These are phyloP conservation scores for Schrenkiella parvula DNA, from an alignment of 345 rosid species.

Conservation along the genomic window DNA sequence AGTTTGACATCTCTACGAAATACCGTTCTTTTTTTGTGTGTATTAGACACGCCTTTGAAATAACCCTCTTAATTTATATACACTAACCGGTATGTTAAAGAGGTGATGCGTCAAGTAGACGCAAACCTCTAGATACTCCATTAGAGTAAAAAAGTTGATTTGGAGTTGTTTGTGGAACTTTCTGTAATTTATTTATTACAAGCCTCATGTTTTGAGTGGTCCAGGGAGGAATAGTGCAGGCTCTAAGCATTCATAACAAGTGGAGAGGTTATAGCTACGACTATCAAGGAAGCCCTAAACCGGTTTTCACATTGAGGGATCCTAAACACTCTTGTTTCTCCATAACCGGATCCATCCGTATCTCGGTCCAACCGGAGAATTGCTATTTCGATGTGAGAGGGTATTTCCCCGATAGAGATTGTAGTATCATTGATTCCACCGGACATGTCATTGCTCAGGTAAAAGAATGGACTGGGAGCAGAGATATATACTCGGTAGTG, in stretches of 20 bases:
- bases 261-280: constrained; percentile 69
- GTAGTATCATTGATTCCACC: constrained; percentile 45
- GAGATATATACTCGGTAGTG: constrained; percentile 60
- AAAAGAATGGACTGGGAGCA: constrained; percentile 41
- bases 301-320: constrained; percentile 66
- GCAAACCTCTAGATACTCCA: not conserved
- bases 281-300: constrained; percentile 56
- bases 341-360: constrained; percentile 39
- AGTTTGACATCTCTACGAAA: too few relatives aligned
- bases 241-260: constrained; percentile 55
- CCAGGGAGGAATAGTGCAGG: constrained; percentile 67
- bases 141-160: not conserved
- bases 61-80: not conserved
- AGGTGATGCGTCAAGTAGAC: constrained; percentile 4
- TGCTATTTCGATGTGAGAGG: constrained; percentile 61
- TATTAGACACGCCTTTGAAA: too few relatives aligned
- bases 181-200: not conserved
- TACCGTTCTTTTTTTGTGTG: not conserved
- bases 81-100: not conserved
- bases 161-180: not conserved
- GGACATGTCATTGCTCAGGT: constrained; percentile 62
- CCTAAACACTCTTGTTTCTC: constrained; percentile 46
- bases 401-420: constrained; percentile 57
- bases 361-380: constrained; percentile 37
- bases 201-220: not conserved